phyloP scores from a whole-genome alignment of 345 rosid species.

The Dimocarpus longan region DNA sequence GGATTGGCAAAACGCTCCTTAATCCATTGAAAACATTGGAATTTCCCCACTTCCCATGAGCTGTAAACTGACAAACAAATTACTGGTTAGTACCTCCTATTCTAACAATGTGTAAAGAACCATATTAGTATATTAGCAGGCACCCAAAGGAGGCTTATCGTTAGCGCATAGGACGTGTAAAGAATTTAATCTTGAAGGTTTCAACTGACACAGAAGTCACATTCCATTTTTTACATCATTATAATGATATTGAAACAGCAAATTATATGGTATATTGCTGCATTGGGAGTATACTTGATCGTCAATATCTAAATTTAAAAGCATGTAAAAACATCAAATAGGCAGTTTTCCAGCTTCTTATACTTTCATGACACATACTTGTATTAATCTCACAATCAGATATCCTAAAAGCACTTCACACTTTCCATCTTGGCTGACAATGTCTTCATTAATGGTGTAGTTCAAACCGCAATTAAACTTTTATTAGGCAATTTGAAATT shows the following conservation, averaged over 20 bases:
- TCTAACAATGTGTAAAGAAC: neutral
- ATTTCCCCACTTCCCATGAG: conserved; percentile 79
- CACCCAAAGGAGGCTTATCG: neutral
- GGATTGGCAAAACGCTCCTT: conserved; percentile 54
- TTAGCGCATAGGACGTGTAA: neutral
- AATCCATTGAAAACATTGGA: conserved; percentile 75
- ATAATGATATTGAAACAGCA: neutral
- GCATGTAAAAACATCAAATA: neutral
- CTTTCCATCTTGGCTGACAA: too few relatives aligned
- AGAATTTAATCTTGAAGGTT: neutral
- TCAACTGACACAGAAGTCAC: neutral
- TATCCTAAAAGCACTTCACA: too few relatives aligned
- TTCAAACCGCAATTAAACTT: too few relatives aligned
- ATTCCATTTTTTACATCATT: neutral
- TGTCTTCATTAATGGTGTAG: too few relatives aligned
- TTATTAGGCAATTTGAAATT: too few relatives aligned
- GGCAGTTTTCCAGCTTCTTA: neutral
- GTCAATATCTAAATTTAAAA: neutral
- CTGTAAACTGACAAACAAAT: conserved; percentile 62
- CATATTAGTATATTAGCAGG: neutral
- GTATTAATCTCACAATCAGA: too few relatives aligned
- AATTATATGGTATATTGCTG: neutral
- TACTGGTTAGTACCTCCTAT: neutral
- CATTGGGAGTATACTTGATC: neutral
- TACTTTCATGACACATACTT: neutral